Evolutionary conservation across 305 asterid genomes (phyloP).

Genomic region (Solanum hybrid): DNA sequence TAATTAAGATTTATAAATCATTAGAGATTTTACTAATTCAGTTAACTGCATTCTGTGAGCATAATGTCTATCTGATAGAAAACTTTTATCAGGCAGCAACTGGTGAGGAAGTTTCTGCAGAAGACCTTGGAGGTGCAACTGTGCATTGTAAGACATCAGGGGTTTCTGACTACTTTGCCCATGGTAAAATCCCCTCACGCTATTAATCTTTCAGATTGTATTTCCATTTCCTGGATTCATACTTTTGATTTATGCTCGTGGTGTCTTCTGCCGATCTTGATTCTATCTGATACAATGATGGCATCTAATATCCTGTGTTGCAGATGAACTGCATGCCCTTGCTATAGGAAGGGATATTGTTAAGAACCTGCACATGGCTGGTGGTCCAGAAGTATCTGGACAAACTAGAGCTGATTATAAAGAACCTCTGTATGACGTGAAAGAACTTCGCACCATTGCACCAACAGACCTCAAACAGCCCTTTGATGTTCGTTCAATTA

Average conservation of each 20-base stretch:
- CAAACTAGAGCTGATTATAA: constrained; percentile 33
- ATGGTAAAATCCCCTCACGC: constrained; percentile 33
- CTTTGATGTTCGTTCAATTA: constrained; percentile 67
- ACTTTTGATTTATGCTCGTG: not conserved
- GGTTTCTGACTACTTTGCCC: constrained; percentile 96
- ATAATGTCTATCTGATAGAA: not conserved
- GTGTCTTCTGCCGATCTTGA: not conserved
- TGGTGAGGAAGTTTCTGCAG: constrained; percentile 95
- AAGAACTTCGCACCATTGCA: constrained; percentile 83
- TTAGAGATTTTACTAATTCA: not conserved
- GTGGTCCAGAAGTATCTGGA: constrained; percentile 29
- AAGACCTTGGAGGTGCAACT: constrained; percentile 93
- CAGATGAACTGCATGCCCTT: constrained; percentile 90
- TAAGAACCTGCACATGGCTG: constrained; percentile 84
- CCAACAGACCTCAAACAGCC: constrained; percentile 90
- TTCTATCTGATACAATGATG: constrained; percentile 8
- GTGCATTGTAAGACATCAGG: constrained; percentile 95
- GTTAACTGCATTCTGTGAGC: not conserved
- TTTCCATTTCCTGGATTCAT: not conserved
- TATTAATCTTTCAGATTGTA: not conserved
- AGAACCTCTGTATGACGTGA: constrained; percentile 73
- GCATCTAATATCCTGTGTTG: constrained; percentile 18
- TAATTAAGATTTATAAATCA: not conserved
- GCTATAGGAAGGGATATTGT: constrained; percentile 86
- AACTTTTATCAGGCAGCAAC: constrained; percentile 81